These are phyloP conservation scores for Camellia granthamiana DNA, from an alignment of 148 eudicot species.

Conservation along the genomic window DNA sequence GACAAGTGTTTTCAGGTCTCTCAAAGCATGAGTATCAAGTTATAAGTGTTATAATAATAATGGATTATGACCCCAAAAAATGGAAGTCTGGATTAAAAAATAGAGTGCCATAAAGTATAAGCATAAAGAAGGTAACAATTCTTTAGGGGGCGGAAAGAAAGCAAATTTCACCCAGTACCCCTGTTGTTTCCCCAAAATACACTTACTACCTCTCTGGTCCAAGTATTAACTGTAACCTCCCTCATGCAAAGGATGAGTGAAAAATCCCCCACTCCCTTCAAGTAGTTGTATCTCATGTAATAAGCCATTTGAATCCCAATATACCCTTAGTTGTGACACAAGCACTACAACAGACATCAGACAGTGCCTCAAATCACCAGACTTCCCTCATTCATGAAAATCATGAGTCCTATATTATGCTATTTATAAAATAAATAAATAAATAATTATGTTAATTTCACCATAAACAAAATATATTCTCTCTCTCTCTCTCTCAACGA, in stretches of 20 bases:
- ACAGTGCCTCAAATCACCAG: background rate
- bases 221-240: background rate
- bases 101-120: background rate
- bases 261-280: background rate
- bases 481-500: background rate
- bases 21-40: no score
- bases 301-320: background rate
- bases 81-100: background rate
- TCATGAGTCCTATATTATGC: background rate
- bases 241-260: background rate
- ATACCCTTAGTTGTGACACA: background rate
- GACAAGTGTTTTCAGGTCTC: no score
- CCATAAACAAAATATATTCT: no score
- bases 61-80: background rate
- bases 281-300: no score
- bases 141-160: background rate
- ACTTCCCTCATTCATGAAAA: background rate
- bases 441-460: no score
- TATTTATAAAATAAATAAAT: background rate
- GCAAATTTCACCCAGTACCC: background rate
- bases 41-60: background rate
- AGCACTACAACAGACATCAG: background rate
- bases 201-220: background rate
- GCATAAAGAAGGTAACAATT: background rate
- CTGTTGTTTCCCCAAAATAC: background rate